These are phyloP conservation scores for Lentinula detonsa DNA, from an alignment of 768 basidiomycete genomes.

Conservation along the genomic window DNA sequence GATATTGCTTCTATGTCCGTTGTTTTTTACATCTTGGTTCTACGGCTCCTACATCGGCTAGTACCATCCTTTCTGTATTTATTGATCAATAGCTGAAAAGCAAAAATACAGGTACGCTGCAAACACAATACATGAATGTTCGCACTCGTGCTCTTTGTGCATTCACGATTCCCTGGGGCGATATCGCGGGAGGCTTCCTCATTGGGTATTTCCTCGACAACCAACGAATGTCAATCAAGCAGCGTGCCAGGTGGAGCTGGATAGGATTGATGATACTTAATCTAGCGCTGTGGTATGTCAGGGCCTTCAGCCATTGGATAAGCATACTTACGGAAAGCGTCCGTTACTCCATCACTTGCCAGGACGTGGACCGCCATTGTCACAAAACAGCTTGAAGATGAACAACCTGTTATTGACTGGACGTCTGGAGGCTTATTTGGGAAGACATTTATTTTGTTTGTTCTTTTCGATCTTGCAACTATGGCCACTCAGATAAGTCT, in stretches of 20 bases:
- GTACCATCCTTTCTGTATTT: neutral
- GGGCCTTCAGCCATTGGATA: neutral
- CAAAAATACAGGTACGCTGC: conserved; percentile 16
- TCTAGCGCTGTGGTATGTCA: conserved; percentile 19
- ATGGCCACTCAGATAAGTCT: conserved; percentile 27
- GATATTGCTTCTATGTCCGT: conserved; percentile 25
- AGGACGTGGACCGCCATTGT: conserved; percentile 26
- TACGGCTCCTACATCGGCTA: conserved; percentile 24
- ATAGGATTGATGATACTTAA: conserved; percentile 22
- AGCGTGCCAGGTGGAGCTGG: conserved; percentile 24
- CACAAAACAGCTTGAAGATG: conserved; percentile 23
- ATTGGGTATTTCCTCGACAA: conserved; percentile 26
- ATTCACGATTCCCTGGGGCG: conserved; percentile 21
- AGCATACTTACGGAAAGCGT: too few relatives aligned
- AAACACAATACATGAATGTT: conserved; percentile 26
- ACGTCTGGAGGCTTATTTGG: conserved; percentile 21
- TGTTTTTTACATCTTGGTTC: conserved; percentile 29
- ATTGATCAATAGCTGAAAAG: too few relatives aligned
- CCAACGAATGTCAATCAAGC: conserved; percentile 21
- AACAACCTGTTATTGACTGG: conserved; percentile 26
- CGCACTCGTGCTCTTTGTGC: conserved; percentile 24
- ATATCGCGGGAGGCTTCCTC: conserved; percentile 22
- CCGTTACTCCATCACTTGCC: neutral
- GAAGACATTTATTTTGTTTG: conserved; percentile 22
- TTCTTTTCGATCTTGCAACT: conserved; percentile 25